These are phyloP conservation scores for Posidonia australis DNA, from an alignment of 106 monocot species.

Conservation along the genomic window DNA sequence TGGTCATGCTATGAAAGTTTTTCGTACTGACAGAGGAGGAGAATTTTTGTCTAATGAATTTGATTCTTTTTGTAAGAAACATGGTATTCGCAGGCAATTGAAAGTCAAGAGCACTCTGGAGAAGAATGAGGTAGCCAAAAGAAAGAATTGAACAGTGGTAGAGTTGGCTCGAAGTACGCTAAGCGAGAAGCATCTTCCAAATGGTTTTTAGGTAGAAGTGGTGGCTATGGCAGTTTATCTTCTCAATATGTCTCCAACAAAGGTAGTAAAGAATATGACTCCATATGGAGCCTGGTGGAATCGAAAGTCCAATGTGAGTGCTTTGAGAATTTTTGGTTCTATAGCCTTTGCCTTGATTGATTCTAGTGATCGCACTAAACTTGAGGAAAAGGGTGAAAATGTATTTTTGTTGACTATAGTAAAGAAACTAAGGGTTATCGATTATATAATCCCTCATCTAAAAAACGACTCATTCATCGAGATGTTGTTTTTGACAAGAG, in stretches of 20 bases:
- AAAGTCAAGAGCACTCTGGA: background rate
- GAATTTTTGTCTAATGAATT: slow-evolving; percentile 8
- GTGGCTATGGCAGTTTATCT: slow-evolving; percentile 1
- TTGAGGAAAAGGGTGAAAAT: slow-evolving; percentile 9
- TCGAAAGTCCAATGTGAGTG: background rate
- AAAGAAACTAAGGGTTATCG: slow-evolving; percentile 1
- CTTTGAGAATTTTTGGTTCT: background rate
- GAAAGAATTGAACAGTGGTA: background rate
- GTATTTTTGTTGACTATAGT: slow-evolving; percentile 4
- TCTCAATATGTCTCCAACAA: slow-evolving; percentile 12
- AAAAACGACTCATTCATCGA: slow-evolving; percentile 1
- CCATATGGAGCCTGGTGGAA: slow-evolving; percentile 4
- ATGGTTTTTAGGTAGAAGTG: slow-evolving; percentile 6
- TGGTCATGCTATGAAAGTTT: background rate
- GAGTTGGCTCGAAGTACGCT: slow-evolving; percentile 8
- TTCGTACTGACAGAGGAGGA: slow-evolving; percentile 2
- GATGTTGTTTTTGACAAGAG: slow-evolving; percentile 13
- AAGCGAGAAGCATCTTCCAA: background rate
- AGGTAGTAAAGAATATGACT: slow-evolving; percentile 6
- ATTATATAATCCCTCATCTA: background rate
- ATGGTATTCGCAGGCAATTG: background rate
- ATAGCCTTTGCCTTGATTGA: slow-evolving; percentile 3
- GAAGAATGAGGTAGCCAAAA: background rate
- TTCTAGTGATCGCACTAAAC: background rate
- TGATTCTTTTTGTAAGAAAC: background rate